Conservation (phyloP, 345 rosid species). For the Noccaea caerulescens region DNA sequence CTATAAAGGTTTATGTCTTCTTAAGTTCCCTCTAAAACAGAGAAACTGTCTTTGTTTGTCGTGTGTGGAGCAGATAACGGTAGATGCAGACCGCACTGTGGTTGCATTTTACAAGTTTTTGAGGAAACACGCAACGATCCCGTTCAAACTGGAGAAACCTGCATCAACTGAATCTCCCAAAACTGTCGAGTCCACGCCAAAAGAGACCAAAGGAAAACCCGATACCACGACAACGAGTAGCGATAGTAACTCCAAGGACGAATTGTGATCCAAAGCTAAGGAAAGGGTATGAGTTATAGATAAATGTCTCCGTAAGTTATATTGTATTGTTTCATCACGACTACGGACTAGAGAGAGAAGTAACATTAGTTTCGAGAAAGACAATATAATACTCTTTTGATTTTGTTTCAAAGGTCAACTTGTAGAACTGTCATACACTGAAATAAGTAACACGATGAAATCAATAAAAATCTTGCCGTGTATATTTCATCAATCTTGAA, state of each 20-base stretch:
- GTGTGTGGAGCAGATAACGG: conserved; percentile 64
- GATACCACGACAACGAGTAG: conserved; percentile 31
- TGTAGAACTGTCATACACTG: conserved; percentile 8
- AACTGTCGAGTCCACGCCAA: conserved; percentile 44
- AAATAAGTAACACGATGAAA: neutral
- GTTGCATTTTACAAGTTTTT: conserved; percentile 90
- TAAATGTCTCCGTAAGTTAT: conserved; percentile 23
- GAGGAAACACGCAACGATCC: conserved; percentile 86
- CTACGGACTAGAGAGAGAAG: neutral
- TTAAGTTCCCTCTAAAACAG: neutral
- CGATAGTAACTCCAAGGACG: conserved; percentile 64
- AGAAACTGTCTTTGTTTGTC: conserved; percentile 9
- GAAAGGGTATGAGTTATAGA: conserved; percentile 20
- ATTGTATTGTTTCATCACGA: conserved; percentile 22
- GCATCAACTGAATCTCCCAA: conserved; percentile 54
- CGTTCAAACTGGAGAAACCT: conserved; percentile 93
- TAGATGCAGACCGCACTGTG: conserved; percentile 90
- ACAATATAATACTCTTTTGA: conserved; percentile 12
- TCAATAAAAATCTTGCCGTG: conserved; percentile 4
- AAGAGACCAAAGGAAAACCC: conserved; percentile 39
- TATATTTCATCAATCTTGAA: neutral
- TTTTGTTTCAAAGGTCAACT: conserved; percentile 19
- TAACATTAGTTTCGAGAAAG: conserved; percentile 13
- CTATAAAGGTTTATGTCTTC: neutral
- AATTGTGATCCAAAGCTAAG: conserved; percentile 55